Conservation (phyloP, 768 basidiomycete species). For the Chalciporus sphaerocephalus region DNA sequence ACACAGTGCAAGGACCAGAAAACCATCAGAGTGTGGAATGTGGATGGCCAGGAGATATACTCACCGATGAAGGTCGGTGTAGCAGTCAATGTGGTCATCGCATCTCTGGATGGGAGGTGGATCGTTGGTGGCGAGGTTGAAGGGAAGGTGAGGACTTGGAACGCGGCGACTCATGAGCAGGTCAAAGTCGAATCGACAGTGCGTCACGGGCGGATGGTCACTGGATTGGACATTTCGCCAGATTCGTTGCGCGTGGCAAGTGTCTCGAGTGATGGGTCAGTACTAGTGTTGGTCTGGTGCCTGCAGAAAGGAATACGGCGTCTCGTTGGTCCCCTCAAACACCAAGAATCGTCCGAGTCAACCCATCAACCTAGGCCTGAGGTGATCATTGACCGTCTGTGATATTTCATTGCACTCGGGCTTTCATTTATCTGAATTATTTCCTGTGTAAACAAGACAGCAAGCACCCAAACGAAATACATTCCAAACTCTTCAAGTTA, state of each 20-base stretch:
- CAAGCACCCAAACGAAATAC: no score
- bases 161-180: neutral
- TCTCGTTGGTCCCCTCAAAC: conserved; percentile 1
- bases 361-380: no score
- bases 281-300: conserved; percentile 4
- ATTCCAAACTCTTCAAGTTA: no score
- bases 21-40: neutral
- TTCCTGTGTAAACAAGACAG: no score
- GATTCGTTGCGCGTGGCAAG: conserved; percentile 3
- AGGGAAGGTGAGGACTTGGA: conserved; percentile 10
- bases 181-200: neutral
- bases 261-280: conserved; percentile 2
- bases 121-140: conserved; percentile 6
- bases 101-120: conserved; percentile 9
- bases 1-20: neutral
- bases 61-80: neutral
- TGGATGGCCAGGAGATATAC: neutral
- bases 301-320: neutral
- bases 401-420: no score
- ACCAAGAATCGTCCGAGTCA: neutral
- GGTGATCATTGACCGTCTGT: no score
- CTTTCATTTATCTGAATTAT: no score
- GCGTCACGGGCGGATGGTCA: conserved; percentile 1
- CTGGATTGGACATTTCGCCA: conserved; percentile 7
- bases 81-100: neutral